Conservation (phyloP, 768 basidiomycete species). For the Mycena vitilis region DNA sequence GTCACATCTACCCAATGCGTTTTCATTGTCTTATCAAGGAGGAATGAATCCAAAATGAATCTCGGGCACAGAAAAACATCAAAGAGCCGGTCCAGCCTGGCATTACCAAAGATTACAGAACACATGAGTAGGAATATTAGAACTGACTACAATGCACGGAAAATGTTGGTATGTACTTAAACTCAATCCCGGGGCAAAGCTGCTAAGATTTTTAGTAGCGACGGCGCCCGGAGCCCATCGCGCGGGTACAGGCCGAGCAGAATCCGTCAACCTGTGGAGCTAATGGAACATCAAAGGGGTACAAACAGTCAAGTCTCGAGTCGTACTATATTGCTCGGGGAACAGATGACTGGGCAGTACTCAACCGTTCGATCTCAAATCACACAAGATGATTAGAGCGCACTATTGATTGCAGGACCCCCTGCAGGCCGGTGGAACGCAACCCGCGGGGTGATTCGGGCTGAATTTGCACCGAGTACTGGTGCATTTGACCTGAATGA, state of each 20-base stretch:
- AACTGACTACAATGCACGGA: too few relatives aligned
- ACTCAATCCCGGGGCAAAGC: too few relatives aligned
- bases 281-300: constrained; percentile 30
- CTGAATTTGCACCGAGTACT: constrained; percentile 64
- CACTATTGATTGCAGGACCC: constrained; percentile 62
- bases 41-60: too few relatives aligned
- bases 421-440: constrained; percentile 56
- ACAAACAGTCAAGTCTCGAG: background rate
- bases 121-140: too few relatives aligned
- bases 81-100: too few relatives aligned
- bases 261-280: constrained; percentile 54
- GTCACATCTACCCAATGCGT: too few relatives aligned
- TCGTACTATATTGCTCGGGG: constrained; percentile 59
- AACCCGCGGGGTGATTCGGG: constrained; percentile 57
- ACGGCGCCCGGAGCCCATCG: constrained; percentile 26
- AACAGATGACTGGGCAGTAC: constrained; percentile 48
- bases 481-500: constrained; percentile 57
- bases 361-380: constrained; percentile 7
- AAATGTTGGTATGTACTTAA: too few relatives aligned
- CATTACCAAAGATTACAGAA: too few relatives aligned
- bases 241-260: constrained; percentile 53
- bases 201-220: constrained; percentile 1
- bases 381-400: constrained; percentile 21
- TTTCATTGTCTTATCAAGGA: too few relatives aligned
- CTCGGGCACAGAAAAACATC: too few relatives aligned